phyloP scores from a whole-genome alignment of 202 grass and related monocot species.

The Schoenoplectus tabernaemontani region DNA sequence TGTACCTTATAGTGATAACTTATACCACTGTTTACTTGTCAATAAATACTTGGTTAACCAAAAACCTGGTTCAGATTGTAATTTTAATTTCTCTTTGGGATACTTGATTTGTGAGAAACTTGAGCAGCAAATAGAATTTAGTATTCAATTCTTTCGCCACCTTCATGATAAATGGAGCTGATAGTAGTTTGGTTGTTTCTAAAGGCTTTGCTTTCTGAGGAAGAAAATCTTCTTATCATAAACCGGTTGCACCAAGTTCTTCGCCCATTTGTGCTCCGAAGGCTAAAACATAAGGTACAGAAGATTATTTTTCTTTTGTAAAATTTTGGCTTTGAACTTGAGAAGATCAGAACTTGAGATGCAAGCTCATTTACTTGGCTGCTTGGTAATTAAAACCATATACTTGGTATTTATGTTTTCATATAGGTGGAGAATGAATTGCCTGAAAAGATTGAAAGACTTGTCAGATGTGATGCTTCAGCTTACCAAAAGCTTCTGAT shows the following conservation, averaged over 20 bases:
- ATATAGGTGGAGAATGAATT: slow-evolving; percentile 90
- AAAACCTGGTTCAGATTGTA: not conserved
- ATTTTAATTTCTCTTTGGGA: slow-evolving; percentile 1
- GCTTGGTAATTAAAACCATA: not conserved
- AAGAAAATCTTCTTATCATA: slow-evolving; percentile 99
- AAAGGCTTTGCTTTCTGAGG: slow-evolving; percentile 96
- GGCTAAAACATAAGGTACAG: slow-evolving; percentile 96
- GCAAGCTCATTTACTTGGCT: not conserved
- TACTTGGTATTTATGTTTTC: slow-evolving; percentile 27
- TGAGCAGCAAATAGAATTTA: slow-evolving; percentile 8
- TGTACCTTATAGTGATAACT: not conserved
- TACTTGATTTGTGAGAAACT: slow-evolving; percentile 10
- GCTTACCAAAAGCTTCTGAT: slow-evolving; percentile 99
- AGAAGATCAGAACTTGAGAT: too few species aligned
- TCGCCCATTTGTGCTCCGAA: slow-evolving; percentile 97
- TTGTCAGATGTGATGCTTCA: slow-evolving; percentile 95
- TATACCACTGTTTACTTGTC: not conserved
- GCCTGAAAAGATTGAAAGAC: slow-evolving; percentile 93
- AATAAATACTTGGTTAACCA: not conserved
- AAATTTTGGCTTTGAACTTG: not conserved
- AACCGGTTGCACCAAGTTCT: slow-evolving; percentile 99
- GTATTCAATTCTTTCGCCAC: not conserved
- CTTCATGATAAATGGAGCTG: not conserved
- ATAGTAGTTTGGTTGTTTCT: slow-evolving; percentile 27
- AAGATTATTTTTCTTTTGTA: slow-evolving; percentile 16